Evolutionary conservation across 176 grass and related monocot species (phyloP).

Genomic region (Aegilops sharonensis): DNA sequence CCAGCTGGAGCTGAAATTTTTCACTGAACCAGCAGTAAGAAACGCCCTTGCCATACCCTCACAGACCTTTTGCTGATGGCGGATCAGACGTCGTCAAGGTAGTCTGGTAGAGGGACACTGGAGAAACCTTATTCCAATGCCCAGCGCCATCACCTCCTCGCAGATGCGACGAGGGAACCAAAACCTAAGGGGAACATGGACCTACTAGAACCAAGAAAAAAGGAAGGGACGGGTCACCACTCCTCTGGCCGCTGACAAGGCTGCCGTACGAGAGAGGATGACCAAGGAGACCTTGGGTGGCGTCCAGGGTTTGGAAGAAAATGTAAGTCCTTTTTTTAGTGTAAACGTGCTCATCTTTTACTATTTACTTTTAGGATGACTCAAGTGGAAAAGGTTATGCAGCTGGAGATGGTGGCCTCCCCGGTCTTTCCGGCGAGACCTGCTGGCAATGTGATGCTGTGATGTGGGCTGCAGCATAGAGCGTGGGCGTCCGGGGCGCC

Average conservation of each 20-base stretch:
- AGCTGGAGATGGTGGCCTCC: no score
- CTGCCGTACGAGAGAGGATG: background rate
- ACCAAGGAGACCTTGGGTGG: no score
- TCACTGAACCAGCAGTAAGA: background rate
- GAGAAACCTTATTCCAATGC: background rate
- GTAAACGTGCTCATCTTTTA: background rate
- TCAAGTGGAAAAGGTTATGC: background rate
- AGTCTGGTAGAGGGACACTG: background rate
- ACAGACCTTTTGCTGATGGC: background rate
- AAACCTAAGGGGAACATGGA: background rate
- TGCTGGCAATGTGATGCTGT: no score
- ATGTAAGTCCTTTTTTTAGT: background rate
- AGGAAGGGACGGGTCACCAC: background rate
- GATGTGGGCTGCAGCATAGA: no score
- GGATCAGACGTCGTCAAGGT: background rate
- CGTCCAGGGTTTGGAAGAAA: background rate
- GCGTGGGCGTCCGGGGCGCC: no score
- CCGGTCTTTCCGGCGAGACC: no score
- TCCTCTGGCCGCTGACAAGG: background rate
- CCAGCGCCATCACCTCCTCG: no score
- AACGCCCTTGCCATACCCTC: background rate
- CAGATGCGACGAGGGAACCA: background rate
- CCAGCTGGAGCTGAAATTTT: background rate
- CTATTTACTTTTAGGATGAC: background rate
- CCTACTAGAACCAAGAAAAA: background rate